Conservation (phyloP, 352 stramenopile genomes). For the Pythium vanterpoolii region DNA sequence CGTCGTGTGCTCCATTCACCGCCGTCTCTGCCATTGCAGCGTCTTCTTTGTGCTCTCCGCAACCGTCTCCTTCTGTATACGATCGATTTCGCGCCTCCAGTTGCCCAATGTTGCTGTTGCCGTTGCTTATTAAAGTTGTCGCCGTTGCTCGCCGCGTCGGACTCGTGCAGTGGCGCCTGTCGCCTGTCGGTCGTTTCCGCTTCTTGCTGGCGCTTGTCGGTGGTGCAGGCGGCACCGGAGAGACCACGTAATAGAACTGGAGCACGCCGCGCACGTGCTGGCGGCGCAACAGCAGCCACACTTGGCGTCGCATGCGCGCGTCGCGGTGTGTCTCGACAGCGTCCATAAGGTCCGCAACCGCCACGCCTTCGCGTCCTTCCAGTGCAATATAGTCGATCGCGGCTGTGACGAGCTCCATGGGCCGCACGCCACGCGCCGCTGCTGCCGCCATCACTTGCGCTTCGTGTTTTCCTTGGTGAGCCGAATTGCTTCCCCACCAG, state of each 20-base stretch:
- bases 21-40: not conserved
- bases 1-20: not conserved
- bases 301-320: constrained; percentile 36
- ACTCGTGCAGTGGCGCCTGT: not conserved
- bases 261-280: constrained; percentile 40
- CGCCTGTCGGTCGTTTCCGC: constrained; percentile 38
- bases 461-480: not conserved
- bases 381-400: constrained; percentile 67
- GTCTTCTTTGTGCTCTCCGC: not conserved
- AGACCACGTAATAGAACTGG: constrained; percentile 43
- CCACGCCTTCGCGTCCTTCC: constrained; percentile 44
- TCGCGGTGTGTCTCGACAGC: constrained; percentile 42
- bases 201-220: constrained; percentile 36
- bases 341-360: constrained; percentile 37
- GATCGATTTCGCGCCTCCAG: not conserved
- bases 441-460: constrained; percentile 1
- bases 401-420: constrained; percentile 46
- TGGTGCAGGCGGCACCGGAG: not conserved
- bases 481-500: constrained; percentile 14
- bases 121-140: not conserved
- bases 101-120: not conserved
- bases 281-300: constrained; percentile 55
- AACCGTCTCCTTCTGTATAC: not conserved
- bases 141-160: not conserved
- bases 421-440: constrained; percentile 16